These are phyloP conservation scores for Luffa aegyptiaca DNA, from an alignment of 306 rosid species.

Conservation along the genomic window DNA sequence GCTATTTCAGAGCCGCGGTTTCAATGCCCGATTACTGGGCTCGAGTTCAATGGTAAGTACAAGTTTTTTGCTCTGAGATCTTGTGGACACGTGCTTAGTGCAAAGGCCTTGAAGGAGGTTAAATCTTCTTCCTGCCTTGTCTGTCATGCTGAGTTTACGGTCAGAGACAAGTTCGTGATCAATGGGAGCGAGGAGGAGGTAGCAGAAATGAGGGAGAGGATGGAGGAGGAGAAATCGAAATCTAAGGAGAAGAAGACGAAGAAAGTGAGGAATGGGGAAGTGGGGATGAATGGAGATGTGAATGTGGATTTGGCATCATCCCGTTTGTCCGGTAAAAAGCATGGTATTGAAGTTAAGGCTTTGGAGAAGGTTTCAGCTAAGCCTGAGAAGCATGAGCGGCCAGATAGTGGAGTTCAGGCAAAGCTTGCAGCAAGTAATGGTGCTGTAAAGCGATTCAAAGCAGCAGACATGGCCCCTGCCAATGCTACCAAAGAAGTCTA, in stretches of 20 bases:
- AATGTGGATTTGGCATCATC: conserved; percentile 26
- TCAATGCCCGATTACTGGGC: conserved; percentile 76
- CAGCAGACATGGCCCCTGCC: conserved; percentile 46
- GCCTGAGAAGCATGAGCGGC: conserved; percentile 38
- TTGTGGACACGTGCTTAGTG: conserved; percentile 92
- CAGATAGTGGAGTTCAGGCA: conserved; percentile 23
- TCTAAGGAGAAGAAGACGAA: conserved; percentile 49
- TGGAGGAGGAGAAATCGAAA: conserved; percentile 65
- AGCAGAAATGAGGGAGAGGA: conserved; percentile 51
- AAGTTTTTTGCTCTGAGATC: conserved; percentile 59
- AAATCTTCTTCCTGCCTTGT: conserved; percentile 61
- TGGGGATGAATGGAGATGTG: conserved; percentile 17
- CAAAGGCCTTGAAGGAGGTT: conserved; percentile 79
- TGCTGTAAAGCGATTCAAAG: conserved; percentile 62
- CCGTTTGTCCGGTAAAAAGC: conserved; percentile 65
- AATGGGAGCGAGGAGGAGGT: conserved; percentile 93
- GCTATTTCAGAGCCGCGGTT: conserved; percentile 25
- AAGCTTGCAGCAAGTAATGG: conserved; percentile 31
- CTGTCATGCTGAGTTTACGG: conserved; percentile 49
- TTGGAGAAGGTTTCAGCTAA: conserved; percentile 42
- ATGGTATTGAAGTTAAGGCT: conserved; percentile 47
- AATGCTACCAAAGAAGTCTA: conserved; percentile 77
- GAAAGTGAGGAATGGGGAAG: conserved; percentile 43
- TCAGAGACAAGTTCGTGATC: conserved; percentile 57
- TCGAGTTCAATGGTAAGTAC: conserved; percentile 78